These are phyloP conservation scores for Cicer chorassanicum DNA, from an alignment of 306 rosid species.

Conservation along the genomic window DNA sequence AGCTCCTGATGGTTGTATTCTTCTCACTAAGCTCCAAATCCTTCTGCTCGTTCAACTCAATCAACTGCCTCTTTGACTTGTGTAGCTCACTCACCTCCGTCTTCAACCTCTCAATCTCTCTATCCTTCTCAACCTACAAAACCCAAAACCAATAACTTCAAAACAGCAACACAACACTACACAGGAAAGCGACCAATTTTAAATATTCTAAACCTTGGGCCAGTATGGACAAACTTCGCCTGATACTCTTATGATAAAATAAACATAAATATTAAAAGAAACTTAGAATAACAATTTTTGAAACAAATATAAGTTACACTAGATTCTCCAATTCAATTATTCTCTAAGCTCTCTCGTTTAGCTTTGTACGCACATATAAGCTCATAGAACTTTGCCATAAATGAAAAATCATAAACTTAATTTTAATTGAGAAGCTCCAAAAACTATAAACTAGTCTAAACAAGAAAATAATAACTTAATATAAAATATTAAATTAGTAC, in stretches of 20 bases:
- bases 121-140: slow-evolving; percentile 81
- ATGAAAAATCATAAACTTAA: not conserved
- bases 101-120: slow-evolving; percentile 79
- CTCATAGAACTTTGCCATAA: slow-evolving; percentile 1
- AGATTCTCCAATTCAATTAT: not conserved
- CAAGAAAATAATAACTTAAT: not conserved
- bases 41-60: slow-evolving; percentile 72
- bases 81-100: slow-evolving; percentile 77
- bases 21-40: slow-evolving; percentile 79
- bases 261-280: no score
- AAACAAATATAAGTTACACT: not conserved
- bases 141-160: slow-evolving; percentile 14
- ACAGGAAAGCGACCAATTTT: not conserved
- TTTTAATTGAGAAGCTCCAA: not conserved
- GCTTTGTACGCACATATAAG: not conserved
- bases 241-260: no score
- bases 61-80: slow-evolving; percentile 83
- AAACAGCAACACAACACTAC: slow-evolving; percentile 16
- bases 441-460: not conserved
- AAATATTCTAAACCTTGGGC: not conserved
- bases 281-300: not conserved
- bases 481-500: not conserved
- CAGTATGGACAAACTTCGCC: not conserved
- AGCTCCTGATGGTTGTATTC: slow-evolving; percentile 71
- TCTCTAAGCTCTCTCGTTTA: not conserved